Evolutionary conservation across 352 stramenopile genomes (phyloP).

Genomic region (Phytophthora fragariaefolia): DNA sequence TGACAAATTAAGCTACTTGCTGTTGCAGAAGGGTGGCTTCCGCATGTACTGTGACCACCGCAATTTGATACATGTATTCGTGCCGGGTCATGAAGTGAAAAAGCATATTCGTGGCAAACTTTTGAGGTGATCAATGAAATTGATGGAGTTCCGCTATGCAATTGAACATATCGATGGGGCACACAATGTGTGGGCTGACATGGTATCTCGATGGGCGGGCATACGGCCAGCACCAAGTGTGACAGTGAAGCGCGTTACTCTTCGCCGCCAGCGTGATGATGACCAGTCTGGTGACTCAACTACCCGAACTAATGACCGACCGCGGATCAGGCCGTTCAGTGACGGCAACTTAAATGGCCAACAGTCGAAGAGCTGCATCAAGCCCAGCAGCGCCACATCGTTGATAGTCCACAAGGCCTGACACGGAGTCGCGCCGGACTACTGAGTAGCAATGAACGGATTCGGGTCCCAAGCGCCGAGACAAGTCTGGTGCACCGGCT

Average conservation of each 20-base stretch:
- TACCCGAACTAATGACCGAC: not conserved
- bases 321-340: conserved; percentile 11
- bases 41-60: conserved; percentile 6
- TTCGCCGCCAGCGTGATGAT: not conserved
- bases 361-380: not conserved
- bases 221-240: not conserved
- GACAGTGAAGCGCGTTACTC: not conserved
- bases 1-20: conserved; percentile 10
- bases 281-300: not conserved
- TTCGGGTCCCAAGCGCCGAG: not conserved
- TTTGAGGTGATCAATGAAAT: conserved; percentile 16
- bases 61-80: conserved; percentile 29
- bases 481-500: not conserved
- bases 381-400: conserved; percentile 5
- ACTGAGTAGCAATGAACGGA: not conserved
- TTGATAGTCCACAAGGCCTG: not conserved
- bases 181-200: conserved; percentile 3
- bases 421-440: not conserved
- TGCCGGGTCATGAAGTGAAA: conserved; percentile 11
- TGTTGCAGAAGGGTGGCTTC: not conserved
- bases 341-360: conserved; percentile 20
- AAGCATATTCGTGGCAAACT: conserved; percentile 24
- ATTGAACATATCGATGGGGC: conserved; percentile 23
- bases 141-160: conserved; percentile 13
- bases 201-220: conserved; percentile 7